Evolutionary conservation across 371 early-diverging fungal species (phyloP).

Genomic region (Apophysomyces ossiformis): DNA sequence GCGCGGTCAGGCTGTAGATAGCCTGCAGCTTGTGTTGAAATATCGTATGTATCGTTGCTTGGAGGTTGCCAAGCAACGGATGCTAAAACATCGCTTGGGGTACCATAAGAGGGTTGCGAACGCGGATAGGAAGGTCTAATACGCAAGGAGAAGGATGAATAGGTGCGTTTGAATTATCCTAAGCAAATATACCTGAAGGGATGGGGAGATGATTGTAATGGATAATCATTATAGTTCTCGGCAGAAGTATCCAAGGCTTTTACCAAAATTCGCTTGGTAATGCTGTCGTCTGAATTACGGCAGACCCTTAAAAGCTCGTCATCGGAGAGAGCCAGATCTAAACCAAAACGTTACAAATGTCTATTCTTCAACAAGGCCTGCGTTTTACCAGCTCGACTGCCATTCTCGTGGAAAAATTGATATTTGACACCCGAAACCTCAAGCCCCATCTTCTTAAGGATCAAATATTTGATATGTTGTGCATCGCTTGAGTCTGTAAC

Average conservation of each 20-base stretch:
- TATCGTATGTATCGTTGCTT: not conserved
- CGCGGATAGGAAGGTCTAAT: too few species aligned
- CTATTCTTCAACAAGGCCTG: not conserved
- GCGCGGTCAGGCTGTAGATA: not conserved
- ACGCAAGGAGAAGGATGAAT: not conserved
- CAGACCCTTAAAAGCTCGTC: constrained; percentile 46
- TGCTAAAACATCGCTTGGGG: constrained; percentile 5
- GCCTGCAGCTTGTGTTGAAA: not conserved
- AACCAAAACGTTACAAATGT: not conserved
- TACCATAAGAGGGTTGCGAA: not conserved
- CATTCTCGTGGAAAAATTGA: constrained; percentile 51
- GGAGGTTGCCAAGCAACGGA: constrained; percentile 4
- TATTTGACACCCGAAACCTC: constrained; percentile 35
- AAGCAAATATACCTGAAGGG: constrained; percentile 9
- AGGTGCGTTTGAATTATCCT: not conserved
- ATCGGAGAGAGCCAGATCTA: constrained; percentile 43
- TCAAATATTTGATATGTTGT: constrained; percentile 37
- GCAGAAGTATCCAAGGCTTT: constrained; percentile 23
- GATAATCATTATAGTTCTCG: constrained; percentile 8
- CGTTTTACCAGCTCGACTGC: constrained; percentile 39
- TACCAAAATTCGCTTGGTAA: constrained; percentile 46
- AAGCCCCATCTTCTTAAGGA: constrained; percentile 44
- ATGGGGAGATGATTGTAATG: not conserved
- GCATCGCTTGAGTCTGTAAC: constrained; percentile 50
- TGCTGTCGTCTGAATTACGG: constrained; percentile 44